These are phyloP conservation scores for Termitomyces sp. DNA, from an alignment of 768 basidiomycete species.

Conservation along the genomic window DNA sequence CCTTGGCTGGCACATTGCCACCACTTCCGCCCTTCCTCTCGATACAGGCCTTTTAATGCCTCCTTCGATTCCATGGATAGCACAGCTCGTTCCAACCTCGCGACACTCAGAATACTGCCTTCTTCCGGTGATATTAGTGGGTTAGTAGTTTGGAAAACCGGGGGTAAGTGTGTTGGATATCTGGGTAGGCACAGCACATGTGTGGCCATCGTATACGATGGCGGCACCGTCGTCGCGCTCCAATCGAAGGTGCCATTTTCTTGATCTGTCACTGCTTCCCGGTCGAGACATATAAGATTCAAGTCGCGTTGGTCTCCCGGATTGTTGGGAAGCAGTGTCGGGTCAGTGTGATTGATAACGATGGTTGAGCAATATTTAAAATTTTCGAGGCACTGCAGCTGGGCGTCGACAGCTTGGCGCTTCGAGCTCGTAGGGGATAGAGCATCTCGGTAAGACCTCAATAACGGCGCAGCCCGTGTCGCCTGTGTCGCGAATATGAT, in stretches of 20 bases:
- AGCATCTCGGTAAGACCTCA: conserved; percentile 42
- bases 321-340: conserved; percentile 49
- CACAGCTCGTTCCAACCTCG: conserved; percentile 61
- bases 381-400: conserved; percentile 43
- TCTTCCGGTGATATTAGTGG: conserved; percentile 52
- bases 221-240: conserved; percentile 28
- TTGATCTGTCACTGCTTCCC: not conserved
- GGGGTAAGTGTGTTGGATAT: conserved; percentile 26
- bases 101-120: conserved; percentile 49
- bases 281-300: conserved; percentile 45
- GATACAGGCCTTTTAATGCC: conserved; percentile 44
- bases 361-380: conserved; percentile 55
- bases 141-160: conserved; percentile 72
- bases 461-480: conserved; percentile 51
- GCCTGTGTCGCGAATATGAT: conserved; percentile 76
- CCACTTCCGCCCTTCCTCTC: conserved; percentile 31
- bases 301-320: conserved; percentile 55
- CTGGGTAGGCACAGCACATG: conserved; percentile 46
- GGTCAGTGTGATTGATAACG: conserved; percentile 72
- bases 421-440: conserved; percentile 24
- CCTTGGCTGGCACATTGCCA: conserved; percentile 41
- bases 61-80: conserved; percentile 46
- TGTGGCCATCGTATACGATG: conserved; percentile 66
- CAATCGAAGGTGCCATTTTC: conserved; percentile 7
- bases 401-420: conserved; percentile 29